Evolutionary conservation across 2,329 filamentous ascomycete species (phyloP), one percentile per base, ranked within the genome.

Genomic region (Venturia carpophila): DNA sequence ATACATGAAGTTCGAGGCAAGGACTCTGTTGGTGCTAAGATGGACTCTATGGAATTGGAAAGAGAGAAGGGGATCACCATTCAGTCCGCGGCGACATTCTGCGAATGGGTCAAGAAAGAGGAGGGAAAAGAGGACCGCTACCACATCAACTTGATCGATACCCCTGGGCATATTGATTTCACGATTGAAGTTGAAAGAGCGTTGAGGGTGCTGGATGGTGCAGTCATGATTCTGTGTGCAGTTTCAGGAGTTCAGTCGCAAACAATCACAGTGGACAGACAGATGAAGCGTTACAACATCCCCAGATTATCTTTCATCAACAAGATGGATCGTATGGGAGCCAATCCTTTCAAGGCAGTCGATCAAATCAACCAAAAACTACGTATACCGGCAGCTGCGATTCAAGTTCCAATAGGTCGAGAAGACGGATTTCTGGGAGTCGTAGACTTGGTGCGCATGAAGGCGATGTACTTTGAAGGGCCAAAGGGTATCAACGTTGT

Each of bases 11-110:
- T 99, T 55, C 86, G 94, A 73, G 92, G 92, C 67, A 92, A 93
- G 74, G 94, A 99, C 83, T 86, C 90, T 43, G 92, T 97, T 49
- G 94, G 94, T 69, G 94, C 94, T 67, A 99, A 99, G 82, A 99
- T 99, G 94, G 94, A 99, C 81, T 97, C 92, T 34, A 99, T 99
- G 94, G 94, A 99, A 71, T 82, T 99, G 70, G 94, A 99, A 79
- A 85, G 94, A 77, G 94, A 97, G 77, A 96, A 97, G 81, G 94
- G 94, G 72, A 99, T 99, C 76, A 99, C 94, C 66, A 99, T 99
- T 73, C 93, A 99, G 77, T 97, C 93, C 70, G 94, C 94, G 13
- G 94, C 94, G 30, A 99, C 94, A 0, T 99, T 96, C 76, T 96
- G 91, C 77, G 92, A 99, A 78, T 99, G 94, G 94, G 80, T 89